These are phyloP conservation scores for Amaranthus cruentus DNA, from an alignment of 148 eudicot genomes.

Conservation along the genomic window DNA sequence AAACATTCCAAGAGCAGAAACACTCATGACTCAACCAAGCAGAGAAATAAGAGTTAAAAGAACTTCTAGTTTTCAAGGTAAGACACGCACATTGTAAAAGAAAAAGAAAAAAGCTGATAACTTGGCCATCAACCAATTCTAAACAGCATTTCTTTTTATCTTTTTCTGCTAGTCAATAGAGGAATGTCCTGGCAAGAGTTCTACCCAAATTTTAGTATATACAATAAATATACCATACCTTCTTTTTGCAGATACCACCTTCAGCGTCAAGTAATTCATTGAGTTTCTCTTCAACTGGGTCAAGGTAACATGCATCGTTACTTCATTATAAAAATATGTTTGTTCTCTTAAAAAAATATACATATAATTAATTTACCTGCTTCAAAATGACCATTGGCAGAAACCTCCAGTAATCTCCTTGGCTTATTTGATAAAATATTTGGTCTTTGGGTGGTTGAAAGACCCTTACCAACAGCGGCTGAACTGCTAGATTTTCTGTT, in stretches of 20 bases:
- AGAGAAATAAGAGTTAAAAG: background rate
- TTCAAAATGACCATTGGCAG: conserved; percentile 56
- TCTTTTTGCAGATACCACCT: conserved; percentile 91
- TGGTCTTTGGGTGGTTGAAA: conserved; percentile 32
- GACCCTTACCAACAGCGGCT: conserved; percentile 31
- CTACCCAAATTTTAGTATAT: background rate
- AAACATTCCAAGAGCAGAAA: background rate
- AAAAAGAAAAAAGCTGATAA: background rate
- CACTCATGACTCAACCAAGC: background rate
- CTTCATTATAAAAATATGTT: too few relatives aligned
- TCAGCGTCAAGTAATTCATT: conserved; percentile 75
- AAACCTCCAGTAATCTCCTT: conserved; percentile 48
- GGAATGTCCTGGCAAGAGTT: background rate
- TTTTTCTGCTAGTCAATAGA: background rate
- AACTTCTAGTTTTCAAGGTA: background rate
- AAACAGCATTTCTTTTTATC: background rate
- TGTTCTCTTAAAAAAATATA: background rate
- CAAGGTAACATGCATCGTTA: conserved; percentile 12
- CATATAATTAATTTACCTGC: conserved; percentile 42
- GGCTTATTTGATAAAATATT: conserved; percentile 36
- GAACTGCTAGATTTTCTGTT: conserved; percentile 41
- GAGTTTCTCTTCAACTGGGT: conserved; percentile 83
- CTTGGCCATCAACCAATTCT: background rate
- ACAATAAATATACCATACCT: conserved; percentile 34
- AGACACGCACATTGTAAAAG: background rate